Base-by-base conservation (phyloP, 768 basidiomycete genomes). In the Lactifluus piperatus region DNA sequence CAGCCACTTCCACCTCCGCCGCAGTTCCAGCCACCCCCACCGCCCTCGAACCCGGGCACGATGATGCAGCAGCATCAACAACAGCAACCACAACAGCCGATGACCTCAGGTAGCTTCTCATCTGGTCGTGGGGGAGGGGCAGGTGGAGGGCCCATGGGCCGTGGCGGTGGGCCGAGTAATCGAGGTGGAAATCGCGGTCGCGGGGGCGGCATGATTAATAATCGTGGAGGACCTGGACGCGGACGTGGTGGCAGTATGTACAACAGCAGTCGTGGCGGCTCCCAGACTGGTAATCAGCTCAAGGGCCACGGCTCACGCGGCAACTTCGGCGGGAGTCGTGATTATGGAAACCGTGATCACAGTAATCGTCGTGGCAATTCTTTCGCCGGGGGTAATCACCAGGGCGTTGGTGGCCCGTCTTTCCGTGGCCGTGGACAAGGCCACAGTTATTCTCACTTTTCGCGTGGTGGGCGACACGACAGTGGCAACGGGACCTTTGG, bases 341-440 rank as follows among this genome's bases (percentile, higher is more conserved):
- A 80, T 67, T 82, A 82, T 69, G 80, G 79, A 64, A 80, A 83
- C 43, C 54, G 61, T 60, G 84, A 80, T 68, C 82, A 81, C 68
- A 79, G 81, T 66, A 81, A 81, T 68, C 79, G 88, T 51, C 79
- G 86, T 68, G 79, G 81, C 65, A 81, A 83, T 56, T 85, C 85
- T 34, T 86, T 86, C 71, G 78, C 71, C 58, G 71, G 74, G 57
- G 81, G 80, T 26, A 72, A 72, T 49, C 67, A 69, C 36, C 65
- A 67, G 54, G 62, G 62, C 20, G 34, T 43, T 9, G 57, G 65
- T 3, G 48, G 55, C 45, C 41, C 63, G 14, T 68, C 68, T 10
- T 81, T 82, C 69, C 80, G 86, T 60, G 80, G 81, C 58, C 83
- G 87, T 44, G 81, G 83, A 45, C 83, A 84, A 66, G 76, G 79